Evolutionary conservation across 305 asterid species (phyloP), one percentile per base, ranked within the genome.

Genomic region (Andrographis paniculata): DNA sequence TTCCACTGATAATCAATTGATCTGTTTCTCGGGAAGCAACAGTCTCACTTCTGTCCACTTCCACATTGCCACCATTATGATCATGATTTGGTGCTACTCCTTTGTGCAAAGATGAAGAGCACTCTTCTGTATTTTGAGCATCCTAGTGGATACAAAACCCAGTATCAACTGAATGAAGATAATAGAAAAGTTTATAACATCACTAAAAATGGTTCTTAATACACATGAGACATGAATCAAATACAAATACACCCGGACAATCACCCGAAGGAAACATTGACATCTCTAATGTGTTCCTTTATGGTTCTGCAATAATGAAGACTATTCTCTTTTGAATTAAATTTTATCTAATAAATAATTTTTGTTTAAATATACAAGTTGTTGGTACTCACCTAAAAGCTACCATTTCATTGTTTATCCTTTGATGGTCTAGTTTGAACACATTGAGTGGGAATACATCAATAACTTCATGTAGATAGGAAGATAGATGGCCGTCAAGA

Each of bases 71-170:
- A 61, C 59, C 68, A 53, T 60, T 66, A 60, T 48, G 54, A 52
- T 52, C 65, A 54, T 59, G 71, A 49, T 37, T 59, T 40, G 61
- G 66, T 46, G 66, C 62, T 36, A 63, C 70, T 66, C 67, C 71
- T 48, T 63, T 50, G 45, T 39, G 72, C 27, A 50, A 52, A 49
- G 74, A 61, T 58, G 70, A 58, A 45, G 75, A 55, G 63, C 36
- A 58, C 63, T 58, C 62, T 63, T 60, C 81, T 48, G 62, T 53
- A 42, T 52, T 64, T 59, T 66, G 75, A 59, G 65, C 64, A 58
- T 65, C 86, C 94, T 79, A 69, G 61, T 72, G 50, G 59, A 23
- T 45, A 51, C 21, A 43, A n/a, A 66, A 37, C 15, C 12, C 21
- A 28, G 48, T 36, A 39, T 41, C 60, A 55, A 52, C 53, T 57